Percentiles rank a stretch among this genome's conserved stretches.
These are phyloP conservation scores for Fraxinus sp. DNA, from an alignment of 305 asterid genomes.

Conservation along the genomic window DNA sequence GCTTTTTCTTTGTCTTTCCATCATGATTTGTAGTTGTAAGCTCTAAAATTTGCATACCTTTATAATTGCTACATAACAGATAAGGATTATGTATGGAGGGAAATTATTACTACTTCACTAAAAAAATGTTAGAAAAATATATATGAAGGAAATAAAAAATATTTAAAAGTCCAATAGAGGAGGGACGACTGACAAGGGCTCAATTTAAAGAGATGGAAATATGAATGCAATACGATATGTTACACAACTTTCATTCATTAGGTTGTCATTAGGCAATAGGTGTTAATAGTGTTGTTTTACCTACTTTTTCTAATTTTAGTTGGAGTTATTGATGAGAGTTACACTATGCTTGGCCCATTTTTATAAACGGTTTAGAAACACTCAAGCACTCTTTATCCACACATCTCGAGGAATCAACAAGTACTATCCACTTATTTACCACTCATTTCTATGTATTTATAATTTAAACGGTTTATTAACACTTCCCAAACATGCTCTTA, in stretches of 20 bases:
- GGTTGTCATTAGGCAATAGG: background rate
- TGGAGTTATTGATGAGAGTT: background rate
- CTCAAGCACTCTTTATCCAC: background rate
- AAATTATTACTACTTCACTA: background rate
- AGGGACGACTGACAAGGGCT: background rate
- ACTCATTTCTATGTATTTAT: too few relatives aligned
- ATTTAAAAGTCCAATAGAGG: background rate
- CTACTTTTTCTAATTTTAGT: background rate
- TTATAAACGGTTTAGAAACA: background rate
- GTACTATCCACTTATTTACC: background rate
- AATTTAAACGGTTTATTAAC: background rate
- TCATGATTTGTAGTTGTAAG: constrained; percentile 12
- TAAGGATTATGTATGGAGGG: background rate
- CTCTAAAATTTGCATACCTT: constrained; percentile 7
- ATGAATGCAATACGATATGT: background rate
- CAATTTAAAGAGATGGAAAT: background rate
- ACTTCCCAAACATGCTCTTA: background rate
- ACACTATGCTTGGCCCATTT: background rate
- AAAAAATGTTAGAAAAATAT: background rate
- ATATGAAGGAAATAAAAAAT: background rate
- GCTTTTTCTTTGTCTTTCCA: constrained; percentile 18
- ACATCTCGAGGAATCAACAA: background rate
- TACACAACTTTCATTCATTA: background rate
- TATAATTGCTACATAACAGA: background rate
- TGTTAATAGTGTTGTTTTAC: background rate